phyloP scores from a whole-genome alignment of 352 stramenopile genomes.

The Aphanomyces astaci region DNA sequence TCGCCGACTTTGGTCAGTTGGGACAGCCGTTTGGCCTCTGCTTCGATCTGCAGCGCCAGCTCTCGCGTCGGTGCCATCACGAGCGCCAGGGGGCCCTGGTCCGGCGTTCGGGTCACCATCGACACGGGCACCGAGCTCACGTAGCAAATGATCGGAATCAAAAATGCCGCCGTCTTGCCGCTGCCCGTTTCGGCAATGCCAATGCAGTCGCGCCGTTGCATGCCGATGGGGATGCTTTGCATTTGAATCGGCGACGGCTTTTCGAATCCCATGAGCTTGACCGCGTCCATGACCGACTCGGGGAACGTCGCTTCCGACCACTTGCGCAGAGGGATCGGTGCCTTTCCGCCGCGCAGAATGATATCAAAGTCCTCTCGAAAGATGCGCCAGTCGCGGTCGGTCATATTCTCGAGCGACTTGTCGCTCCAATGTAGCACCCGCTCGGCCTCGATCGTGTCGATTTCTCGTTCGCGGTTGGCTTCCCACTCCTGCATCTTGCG shows the following conservation, averaged over 20 bases:
- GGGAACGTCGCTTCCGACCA: slow-evolving; percentile 78
- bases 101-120: slow-evolving; percentile 78
- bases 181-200: slow-evolving; percentile 98
- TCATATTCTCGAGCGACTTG: slow-evolving; percentile 92
- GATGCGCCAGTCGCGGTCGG: slow-evolving; percentile 97
- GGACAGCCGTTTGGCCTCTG: slow-evolving; percentile 90
- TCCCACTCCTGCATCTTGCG: slow-evolving; percentile 68
- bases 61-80: slow-evolving; percentile 99
- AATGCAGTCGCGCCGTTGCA: slow-evolving; percentile 96
- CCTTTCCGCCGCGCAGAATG: slow-evolving; percentile 80
- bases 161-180: slow-evolving; percentile 98
- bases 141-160: slow-evolving; percentile 96
- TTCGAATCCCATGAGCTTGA: slow-evolving; percentile 90
- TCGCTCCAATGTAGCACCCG: slow-evolving; percentile 89
- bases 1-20: slow-evolving; percentile 77
- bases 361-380: slow-evolving; percentile 99
- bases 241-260: slow-evolving; percentile 98
- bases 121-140: slow-evolving; percentile 84
- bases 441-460: slow-evolving; percentile 59
- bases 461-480: slow-evolving; percentile 46
- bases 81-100: slow-evolving; percentile 94
- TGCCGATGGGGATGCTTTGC: slow-evolving; percentile 94
- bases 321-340: slow-evolving; percentile 91
- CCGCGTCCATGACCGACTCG: slow-evolving; percentile 76
- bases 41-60: slow-evolving; percentile 96